These are phyloP conservation scores for Mortierella sp. DNA, from an alignment of 371 early-diverging fungal species.

Conservation along the genomic window DNA sequence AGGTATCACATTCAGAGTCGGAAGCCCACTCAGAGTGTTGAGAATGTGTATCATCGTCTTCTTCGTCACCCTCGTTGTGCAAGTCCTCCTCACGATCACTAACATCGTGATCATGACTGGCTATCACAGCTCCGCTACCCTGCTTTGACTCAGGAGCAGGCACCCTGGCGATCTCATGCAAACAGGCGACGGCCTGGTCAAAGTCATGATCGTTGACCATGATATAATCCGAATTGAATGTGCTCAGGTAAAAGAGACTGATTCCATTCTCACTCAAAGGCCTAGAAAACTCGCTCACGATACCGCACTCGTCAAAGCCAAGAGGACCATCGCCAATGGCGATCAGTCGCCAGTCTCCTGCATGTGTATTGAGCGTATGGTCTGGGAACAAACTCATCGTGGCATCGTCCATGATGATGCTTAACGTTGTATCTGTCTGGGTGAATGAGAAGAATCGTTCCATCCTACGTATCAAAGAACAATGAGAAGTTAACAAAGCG, in stretches of 20 bases:
- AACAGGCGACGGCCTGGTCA: conserved; percentile 23
- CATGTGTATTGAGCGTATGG: conserved; percentile 49
- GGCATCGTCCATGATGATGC: conserved; percentile 50
- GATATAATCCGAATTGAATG: conserved; percentile 48
- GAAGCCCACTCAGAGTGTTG: conserved; percentile 1
- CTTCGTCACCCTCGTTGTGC: not conserved
- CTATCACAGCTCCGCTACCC: not conserved
- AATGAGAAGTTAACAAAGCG: not conserved
- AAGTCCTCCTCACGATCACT: not conserved
- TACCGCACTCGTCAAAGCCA: conserved; percentile 50
- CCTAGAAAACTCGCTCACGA: conserved; percentile 43
- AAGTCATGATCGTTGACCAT: conserved; percentile 52
- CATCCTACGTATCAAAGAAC: conserved; percentile 14
- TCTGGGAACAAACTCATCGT: conserved; percentile 47
- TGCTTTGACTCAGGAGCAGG: not conserved
- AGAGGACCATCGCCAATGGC: conserved; percentile 51
- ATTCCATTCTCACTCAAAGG: conserved; percentile 38
- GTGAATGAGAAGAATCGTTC: conserved; percentile 52
- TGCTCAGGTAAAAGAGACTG: conserved; percentile 42
- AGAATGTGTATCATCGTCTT: not conserved
- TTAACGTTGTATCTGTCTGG: conserved; percentile 44
- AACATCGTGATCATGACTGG: not conserved
- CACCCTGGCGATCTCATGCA: conserved; percentile 18
- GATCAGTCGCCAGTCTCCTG: conserved; percentile 50
- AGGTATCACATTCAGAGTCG: not conserved